Percentiles rank a stretch among this genome's conserved stretches.
Evolutionary conservation across 2,329 filamentous ascomycete species (phyloP).

Genomic region (Ceratocystis destructans): DNA sequence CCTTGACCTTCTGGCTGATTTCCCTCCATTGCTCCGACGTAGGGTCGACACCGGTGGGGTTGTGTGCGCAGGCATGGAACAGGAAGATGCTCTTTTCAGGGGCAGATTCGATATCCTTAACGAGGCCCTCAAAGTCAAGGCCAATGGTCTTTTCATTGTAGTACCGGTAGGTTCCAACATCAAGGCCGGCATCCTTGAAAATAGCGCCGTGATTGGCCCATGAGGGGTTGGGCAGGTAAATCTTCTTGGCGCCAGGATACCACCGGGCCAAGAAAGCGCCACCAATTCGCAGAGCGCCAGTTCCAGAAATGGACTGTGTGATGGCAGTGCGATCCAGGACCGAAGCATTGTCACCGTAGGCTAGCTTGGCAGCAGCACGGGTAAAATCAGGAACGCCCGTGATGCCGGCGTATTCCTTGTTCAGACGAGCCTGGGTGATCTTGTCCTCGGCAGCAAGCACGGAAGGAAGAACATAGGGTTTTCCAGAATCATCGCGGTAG

Average conservation of each 20-base stretch:
- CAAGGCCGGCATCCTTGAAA: conserved; percentile 82
- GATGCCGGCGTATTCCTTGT: conserved; percentile 98
- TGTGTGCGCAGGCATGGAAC: conserved; percentile 94
- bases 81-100: conserved; percentile 80
- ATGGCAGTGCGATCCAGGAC: conserved; percentile 71
- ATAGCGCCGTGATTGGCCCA: conserved; percentile 98
- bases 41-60: conserved; percentile 92
- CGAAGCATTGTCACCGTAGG: conserved; percentile 70
- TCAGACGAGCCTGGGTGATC: conserved; percentile 60
- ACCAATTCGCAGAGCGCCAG: conserved; percentile 86
- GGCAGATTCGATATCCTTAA: conserved; percentile 78
- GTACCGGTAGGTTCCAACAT: conserved; percentile 93
- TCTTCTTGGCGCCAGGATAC: conserved; percentile 82
- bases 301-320: conserved; percentile 96
- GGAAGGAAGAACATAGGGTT: conserved; percentile 93
- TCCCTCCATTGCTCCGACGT: conserved; percentile 83
- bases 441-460: conserved; percentile 81
- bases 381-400: conserved; percentile 92
- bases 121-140: conserved; percentile 88
- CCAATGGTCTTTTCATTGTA: conserved; percentile 99
- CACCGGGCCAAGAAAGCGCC: conserved; percentile 85
- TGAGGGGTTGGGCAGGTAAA: conserved; percentile 90
- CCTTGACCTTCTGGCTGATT: conserved; percentile 77
- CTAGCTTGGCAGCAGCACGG: conserved; percentile 76
- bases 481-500: conserved; percentile 95